Conservation (phyloP, 768 basidiomycete genomes). For the Arthromyces matolae region DNA sequence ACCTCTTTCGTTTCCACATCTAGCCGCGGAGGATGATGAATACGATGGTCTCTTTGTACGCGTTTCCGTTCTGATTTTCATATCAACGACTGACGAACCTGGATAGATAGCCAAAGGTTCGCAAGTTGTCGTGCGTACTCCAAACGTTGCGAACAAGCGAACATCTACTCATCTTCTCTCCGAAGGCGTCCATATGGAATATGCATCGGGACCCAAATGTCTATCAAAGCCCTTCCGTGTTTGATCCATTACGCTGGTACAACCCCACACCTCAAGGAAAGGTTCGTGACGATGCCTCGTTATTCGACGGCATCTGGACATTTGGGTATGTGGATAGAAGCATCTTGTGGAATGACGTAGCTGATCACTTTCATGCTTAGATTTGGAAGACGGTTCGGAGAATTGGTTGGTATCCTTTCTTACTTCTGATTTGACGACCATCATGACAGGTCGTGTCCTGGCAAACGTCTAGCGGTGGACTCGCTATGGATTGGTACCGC, state of each 20-base stretch:
- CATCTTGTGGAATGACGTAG: too few relatives aligned
- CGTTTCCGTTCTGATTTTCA: neutral
- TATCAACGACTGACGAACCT: too few relatives aligned
- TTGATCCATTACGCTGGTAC: conserved; percentile 9
- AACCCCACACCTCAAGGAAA: conserved; percentile 3
- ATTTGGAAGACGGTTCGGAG: conserved; percentile 2
- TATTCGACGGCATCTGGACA: conserved; percentile 7
- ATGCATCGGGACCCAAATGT: conserved; percentile 4
- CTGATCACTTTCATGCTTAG: too few relatives aligned
- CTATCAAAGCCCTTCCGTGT: neutral
- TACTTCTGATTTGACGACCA: neutral
- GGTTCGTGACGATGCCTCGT: conserved; percentile 3
- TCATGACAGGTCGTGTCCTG: conserved; percentile 2
- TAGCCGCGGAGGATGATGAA: conserved; percentile 2
- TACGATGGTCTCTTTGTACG: conserved; percentile 4
- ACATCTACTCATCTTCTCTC: neutral
- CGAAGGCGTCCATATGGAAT: conserved; percentile 7
- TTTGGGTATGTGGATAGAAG: conserved; percentile 2
- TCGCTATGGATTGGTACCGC: conserved; percentile 5
- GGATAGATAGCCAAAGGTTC: neutral
- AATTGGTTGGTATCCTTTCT: neutral
- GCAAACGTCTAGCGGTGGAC: conserved; percentile 6
- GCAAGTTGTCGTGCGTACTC: conserved; percentile 4
- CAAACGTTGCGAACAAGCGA: too few relatives aligned
- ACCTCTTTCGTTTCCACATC: conserved; percentile 5